Evolutionary conservation across 176 grass and related monocot genomes (phyloP), one percentile per base, ranked within the genome.

Genomic region (Ananas comosus): DNA sequence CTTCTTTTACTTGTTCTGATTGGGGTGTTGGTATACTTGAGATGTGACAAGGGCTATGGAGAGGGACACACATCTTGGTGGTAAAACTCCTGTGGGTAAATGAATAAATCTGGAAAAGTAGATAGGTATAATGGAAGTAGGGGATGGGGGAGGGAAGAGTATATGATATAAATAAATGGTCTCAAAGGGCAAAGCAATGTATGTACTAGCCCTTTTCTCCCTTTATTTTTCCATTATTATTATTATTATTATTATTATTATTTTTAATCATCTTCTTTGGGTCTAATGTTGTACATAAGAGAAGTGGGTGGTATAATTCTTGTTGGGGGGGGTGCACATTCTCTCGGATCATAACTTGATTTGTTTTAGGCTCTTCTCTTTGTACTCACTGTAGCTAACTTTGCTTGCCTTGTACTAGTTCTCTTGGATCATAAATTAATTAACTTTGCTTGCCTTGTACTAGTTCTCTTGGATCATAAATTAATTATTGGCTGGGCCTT

Each of bases 301-400:
- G 70, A 72, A 61, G 33, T 24, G 16, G 72, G 27, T 21, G 14
- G 42, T 72, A 72, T 59, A 63, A 64, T 33, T 18, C 58, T 22
- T 17, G 49, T 64, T 27, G 54, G 54, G 53, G 69, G 63, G 17
- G n/a, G n/a, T n/a, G n/a, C n/a, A n/a, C 71, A 74, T 74, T 74
- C 72, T 74, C 48, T 63, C 57, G 17, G 13, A 12, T 56, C 69
- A 54, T 8, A 13, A 13, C 33, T 42, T 42, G 4, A 42, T 42
- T 69, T 22, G n/a, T 9, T 69, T 51, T 19, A 9, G 4, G 8
- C 16, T 18, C 13, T 50, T 22, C 48, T 69, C 23, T 51, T 25
- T 10, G 5, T 21, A 11, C 11, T 42, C 33, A 7, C 19, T 51
- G 12, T 22, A 17, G 10, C 17, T 11, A 25, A 9, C 9, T 18